Percentiles rank a stretch among this genome's conserved stretches.
Conservation (phyloP, 2,329 filamentous ascomycete genomes). For the Colletotrichum abscissum region DNA sequence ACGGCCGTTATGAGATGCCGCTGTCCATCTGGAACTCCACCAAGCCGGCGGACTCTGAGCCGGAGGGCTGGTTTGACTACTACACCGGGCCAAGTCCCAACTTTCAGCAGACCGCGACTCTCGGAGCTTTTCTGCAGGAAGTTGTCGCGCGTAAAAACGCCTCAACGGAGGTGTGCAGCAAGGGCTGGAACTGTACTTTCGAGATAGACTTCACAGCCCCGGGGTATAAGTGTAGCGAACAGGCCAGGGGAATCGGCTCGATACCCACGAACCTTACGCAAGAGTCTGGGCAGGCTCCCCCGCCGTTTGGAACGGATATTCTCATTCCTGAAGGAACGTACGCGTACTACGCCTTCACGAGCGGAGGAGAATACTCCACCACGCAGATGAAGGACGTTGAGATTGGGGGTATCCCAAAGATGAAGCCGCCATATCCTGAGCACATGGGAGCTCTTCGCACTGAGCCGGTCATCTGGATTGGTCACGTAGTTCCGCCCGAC, state of each 20-base stretch:
- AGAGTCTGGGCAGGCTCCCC: slow-evolving; percentile 38
- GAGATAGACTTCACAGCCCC: slow-evolving; percentile 46
- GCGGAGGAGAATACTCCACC: slow-evolving; percentile 43
- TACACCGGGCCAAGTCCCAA: slow-evolving; percentile 42
- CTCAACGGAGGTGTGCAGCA: slow-evolving; percentile 45
- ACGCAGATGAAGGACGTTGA: slow-evolving; percentile 40
- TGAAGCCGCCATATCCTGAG: slow-evolving; percentile 38
- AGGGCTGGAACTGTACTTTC: slow-evolving; percentile 50
- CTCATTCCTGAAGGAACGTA: slow-evolving; percentile 43
- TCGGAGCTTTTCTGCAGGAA: slow-evolving; percentile 42
- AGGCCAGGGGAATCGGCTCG: slow-evolving; percentile 43
- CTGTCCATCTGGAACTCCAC: slow-evolving; percentile 48
- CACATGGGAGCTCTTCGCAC: slow-evolving; percentile 47
- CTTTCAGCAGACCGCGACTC: slow-evolving; percentile 42
- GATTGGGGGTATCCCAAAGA: slow-evolving; percentile 43
- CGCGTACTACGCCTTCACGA: slow-evolving; percentile 45
- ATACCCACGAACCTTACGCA: slow-evolving; percentile 38
- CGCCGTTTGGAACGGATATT: slow-evolving; percentile 43
- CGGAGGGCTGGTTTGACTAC: slow-evolving; percentile 46
- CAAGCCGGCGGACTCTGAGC: slow-evolving; percentile 36
- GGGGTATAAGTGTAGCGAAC: slow-evolving; percentile 48
- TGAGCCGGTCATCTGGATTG: slow-evolving; percentile 50
- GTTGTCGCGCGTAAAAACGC: slow-evolving; percentile 41
- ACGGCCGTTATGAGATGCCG: slow-evolving; percentile 42
- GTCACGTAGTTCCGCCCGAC: slow-evolving; percentile 39